Percentiles rank a stretch among this genome's conserved stretches.
These are phyloP conservation scores for Moricandia arvensis DNA, from an alignment of 345 rosid species.

Conservation along the genomic window DNA sequence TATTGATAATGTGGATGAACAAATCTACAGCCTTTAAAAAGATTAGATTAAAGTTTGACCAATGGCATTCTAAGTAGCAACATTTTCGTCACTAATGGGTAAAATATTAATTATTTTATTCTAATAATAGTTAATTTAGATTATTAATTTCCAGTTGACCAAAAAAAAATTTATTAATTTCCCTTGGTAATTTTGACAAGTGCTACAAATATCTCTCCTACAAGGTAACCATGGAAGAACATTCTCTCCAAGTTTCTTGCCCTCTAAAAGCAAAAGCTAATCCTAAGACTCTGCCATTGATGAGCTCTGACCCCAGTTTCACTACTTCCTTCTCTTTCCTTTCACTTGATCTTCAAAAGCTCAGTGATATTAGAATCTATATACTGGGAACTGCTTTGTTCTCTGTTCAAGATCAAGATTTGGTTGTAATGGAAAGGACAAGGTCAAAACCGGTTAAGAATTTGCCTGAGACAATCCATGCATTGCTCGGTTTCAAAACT, in stretches of 20 bases:
- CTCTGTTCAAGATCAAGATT: conserved; percentile 2
- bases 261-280: background rate
- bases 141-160: background rate
- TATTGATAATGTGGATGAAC: background rate
- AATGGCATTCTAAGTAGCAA: background rate
- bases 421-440: conserved; percentile 31
- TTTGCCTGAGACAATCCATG: conserved; percentile 54
- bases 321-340: background rate
- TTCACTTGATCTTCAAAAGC: background rate
- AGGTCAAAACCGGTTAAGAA: conserved; percentile 40
- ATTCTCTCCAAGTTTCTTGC: conserved; percentile 7
- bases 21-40: background rate
- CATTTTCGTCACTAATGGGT: background rate
- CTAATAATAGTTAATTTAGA: background rate
- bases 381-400: background rate
- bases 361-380: background rate
- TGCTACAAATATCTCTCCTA: background rate
- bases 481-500: conserved; percentile 61
- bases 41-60: background rate
- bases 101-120: background rate
- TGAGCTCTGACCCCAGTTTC: conserved; percentile 10
- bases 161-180: background rate
- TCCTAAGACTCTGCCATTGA: conserved; percentile 24
- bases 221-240: conserved; percentile 2
- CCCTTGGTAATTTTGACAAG: conserved; percentile 12